Evolutionary conservation across 805 yeast genomes (phyloP).

Genomic region (Ascoidea asiatica): DNA sequence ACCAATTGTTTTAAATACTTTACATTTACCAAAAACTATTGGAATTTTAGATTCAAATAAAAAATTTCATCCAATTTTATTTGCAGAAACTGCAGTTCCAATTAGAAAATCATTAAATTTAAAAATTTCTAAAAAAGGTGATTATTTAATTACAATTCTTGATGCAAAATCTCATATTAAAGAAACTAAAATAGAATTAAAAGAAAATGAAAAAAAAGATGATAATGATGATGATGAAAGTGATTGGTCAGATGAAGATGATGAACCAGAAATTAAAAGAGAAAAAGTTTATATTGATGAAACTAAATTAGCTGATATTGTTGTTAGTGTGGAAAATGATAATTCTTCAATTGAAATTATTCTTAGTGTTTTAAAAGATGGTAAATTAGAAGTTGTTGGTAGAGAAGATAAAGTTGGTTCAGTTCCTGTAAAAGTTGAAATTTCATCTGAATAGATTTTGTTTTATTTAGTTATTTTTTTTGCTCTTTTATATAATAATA

Average conservation of each 20-base stretch:
- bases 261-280: conserved; percentile 80
- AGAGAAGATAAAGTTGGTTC: conserved; percentile 52
- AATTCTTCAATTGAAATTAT: conserved; percentile 52
- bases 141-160: conserved; percentile 56
- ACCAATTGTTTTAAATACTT: conserved; percentile 78
- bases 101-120: conserved; percentile 64
- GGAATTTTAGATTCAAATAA: conserved; percentile 73
- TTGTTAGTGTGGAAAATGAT: conserved; percentile 53
- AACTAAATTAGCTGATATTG: conserved; percentile 63
- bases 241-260: conserved; percentile 49
- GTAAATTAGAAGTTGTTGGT: conserved; percentile 43
- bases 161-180: conserved; percentile 80
- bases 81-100: conserved; percentile 83
- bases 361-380: conserved; percentile 44
- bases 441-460: conserved; percentile 7
- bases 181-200: conserved; percentile 66
- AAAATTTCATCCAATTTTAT: conserved; percentile 57
- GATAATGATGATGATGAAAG: conserved; percentile 36
- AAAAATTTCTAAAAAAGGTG: conserved; percentile 43
- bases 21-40: conserved; percentile 71
- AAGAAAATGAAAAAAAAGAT: conserved; percentile 38
- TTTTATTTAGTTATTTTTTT: too few relatives aligned
- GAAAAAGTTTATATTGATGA: conserved; percentile 66
- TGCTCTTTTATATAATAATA: too few relatives aligned
- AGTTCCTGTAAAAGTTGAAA: conserved; percentile 43